Evolutionary conservation across 169 alveolate species (phyloP).

Genomic region (Babesia microti): DNA sequence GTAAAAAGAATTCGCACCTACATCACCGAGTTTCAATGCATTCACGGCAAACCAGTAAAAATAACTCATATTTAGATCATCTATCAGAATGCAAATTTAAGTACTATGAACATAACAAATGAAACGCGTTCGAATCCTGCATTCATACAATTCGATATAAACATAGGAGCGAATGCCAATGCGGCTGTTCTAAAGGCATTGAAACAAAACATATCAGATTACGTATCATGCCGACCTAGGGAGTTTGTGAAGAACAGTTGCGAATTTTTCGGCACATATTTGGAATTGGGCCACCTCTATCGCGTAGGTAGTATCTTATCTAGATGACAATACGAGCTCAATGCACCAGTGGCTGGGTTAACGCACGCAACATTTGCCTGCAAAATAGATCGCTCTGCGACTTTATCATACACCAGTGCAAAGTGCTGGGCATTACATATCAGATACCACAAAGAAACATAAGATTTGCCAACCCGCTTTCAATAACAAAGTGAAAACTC

Average conservation of each 20-base stretch:
- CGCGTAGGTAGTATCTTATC: too few relatives aligned
- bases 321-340: conserved; percentile 46
- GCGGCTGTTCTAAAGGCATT: conserved; percentile 67
- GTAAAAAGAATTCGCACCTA: conserved; percentile 64
- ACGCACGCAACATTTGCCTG: conserved; percentile 38
- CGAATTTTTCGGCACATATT: conserved; percentile 51
- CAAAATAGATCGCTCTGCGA: conserved; percentile 37
- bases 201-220: conserved; percentile 54
- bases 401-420: conserved; percentile 49
- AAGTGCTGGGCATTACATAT: conserved; percentile 55
- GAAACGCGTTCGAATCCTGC: conserved; percentile 71
- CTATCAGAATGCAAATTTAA: conserved; percentile 62
- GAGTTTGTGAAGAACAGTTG: conserved; percentile 62
- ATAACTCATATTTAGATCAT: conserved; percentile 13
- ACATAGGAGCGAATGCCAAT: conserved; percentile 63
- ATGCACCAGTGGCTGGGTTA: conserved; percentile 55
- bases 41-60: conserved; percentile 44
- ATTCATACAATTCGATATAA: conserved; percentile 43
- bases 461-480: conserved; percentile 38
- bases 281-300: conserved; percentile 65
- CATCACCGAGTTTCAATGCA: conserved; percentile 60
- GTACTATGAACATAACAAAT: conserved; percentile 60
- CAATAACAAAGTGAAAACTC: too few relatives aligned
- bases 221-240: conserved; percentile 66
- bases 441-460: conserved; percentile 42